Conservation (phyloP, 495 filamentous ascomycete species). For the Tetracladium marchalianum region DNA sequence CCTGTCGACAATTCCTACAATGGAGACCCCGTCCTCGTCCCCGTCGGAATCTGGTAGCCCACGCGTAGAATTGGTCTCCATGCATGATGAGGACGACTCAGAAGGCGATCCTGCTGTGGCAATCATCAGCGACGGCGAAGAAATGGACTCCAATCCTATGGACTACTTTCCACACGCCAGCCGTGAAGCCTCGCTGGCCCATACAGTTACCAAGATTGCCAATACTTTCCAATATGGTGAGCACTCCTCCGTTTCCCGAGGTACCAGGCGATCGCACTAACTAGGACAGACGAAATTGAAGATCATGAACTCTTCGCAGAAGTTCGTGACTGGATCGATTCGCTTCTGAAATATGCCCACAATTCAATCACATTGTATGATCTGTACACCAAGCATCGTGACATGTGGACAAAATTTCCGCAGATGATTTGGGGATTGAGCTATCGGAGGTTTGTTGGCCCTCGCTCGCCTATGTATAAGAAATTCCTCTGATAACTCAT, state of each 20-base stretch:
- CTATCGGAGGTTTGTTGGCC: constrained; percentile 12
- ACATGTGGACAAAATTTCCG: constrained; percentile 26
- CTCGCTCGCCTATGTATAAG: too few species aligned
- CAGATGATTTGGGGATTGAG: constrained; percentile 19
- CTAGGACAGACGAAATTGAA: constrained; percentile 21
- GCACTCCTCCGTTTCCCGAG: background rate
- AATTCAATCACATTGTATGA: constrained; percentile 21
- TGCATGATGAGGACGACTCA: constrained; percentile 9
- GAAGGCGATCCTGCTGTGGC: constrained; percentile 14
- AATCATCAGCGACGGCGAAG: constrained; percentile 20
- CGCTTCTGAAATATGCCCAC: constrained; percentile 25
- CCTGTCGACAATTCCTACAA: constrained; percentile 11
- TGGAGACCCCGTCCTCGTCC: constrained; percentile 25
- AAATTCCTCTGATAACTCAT: constrained; percentile 1
- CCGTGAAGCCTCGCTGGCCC: constrained; percentile 6
- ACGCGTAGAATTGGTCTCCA: constrained; percentile 13
- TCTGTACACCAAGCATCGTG: constrained; percentile 26
- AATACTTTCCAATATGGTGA: constrained; percentile 17
- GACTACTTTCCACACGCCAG: constrained; percentile 20
- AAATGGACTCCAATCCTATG: constrained; percentile 30
- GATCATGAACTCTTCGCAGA: constrained; percentile 29
- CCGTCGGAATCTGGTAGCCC: constrained; percentile 26
- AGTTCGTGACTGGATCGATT: constrained; percentile 33
- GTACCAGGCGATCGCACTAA: background rate
- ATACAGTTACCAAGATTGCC: constrained; percentile 6